These are phyloP conservation scores for Fraxinus cuspidata DNA, from an alignment of 257 asterid genomes.

Conservation along the genomic window DNA sequence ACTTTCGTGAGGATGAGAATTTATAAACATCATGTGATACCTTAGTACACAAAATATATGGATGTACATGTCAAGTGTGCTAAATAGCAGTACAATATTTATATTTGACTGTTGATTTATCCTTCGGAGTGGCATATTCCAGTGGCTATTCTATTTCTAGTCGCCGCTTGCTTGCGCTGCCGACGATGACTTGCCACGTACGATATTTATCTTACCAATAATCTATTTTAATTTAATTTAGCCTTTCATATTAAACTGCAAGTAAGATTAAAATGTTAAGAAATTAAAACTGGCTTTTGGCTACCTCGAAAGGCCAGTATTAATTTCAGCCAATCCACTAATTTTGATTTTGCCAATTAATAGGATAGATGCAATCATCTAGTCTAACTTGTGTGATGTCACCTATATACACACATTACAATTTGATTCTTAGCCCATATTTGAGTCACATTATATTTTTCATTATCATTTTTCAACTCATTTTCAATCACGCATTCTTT, in stretches of 20 bases:
- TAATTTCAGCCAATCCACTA: constrained; percentile 6
- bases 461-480: no score
- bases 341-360: constrained; percentile 18
- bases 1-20: not conserved
- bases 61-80: not conserved
- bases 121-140: not conserved
- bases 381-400: no score
- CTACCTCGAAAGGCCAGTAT: constrained; percentile 41
- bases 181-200: not conserved
- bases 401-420: no score
- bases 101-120: not conserved
- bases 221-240: no score
- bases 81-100: not conserved
- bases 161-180: constrained; percentile 40
- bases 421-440: no score
- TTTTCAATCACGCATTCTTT: no score
- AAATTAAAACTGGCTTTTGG: constrained; percentile 35
- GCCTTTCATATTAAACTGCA: not conserved
- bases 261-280: not conserved
- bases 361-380: not conserved
- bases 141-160: constrained; percentile 24
- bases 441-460: no score
- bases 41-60: not conserved
- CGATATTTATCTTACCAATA: not conserved
- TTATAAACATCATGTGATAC: not conserved